These are phyloP conservation scores for Ganoderma sinense DNA, from an alignment of 1,284 basidiomycete genomes.

Conservation along the genomic window DNA sequence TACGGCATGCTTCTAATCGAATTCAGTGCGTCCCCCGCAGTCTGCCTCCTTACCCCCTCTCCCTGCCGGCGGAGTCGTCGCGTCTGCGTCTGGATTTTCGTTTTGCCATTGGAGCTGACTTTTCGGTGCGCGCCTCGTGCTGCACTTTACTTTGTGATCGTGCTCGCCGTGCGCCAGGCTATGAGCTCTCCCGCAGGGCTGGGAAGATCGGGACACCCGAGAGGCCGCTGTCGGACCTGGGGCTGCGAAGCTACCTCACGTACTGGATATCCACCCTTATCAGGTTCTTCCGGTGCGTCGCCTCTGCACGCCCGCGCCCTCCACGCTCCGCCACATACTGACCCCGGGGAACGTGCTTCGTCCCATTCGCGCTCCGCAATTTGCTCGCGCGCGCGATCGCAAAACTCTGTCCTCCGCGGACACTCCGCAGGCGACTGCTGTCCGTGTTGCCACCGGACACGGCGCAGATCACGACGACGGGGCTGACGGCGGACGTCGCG, in stretches of 20 bases:
- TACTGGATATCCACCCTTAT: conserved; percentile 92
- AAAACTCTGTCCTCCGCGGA: conserved; percentile 4
- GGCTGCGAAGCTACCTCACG: conserved; percentile 89
- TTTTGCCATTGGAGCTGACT: conserved; percentile 6
- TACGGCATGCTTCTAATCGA: conserved; percentile 98
- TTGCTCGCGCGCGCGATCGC: background rate
- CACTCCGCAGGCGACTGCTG: conserved; percentile 56
- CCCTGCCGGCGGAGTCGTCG: conserved; percentile 3
- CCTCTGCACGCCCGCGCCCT: background rate
- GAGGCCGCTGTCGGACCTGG: conserved; percentile 93
- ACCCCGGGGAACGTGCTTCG: conserved; percentile 6
- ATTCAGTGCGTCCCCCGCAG: conserved; percentile 76
- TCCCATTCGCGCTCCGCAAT: background rate
- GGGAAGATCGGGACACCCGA: conserved; percentile 92
- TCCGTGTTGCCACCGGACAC: conserved; percentile 64
- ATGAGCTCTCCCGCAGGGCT: conserved; percentile 86
- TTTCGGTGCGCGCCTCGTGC: background rate
- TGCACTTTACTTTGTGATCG: background rate
- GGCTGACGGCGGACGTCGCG: conserved; percentile 49
- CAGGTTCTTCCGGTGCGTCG: conserved; percentile 76
- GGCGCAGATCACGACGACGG: conserved; percentile 49
- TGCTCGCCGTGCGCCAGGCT: conserved; percentile 59
- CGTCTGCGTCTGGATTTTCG: background rate
- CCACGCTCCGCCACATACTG: conserved; percentile 4
- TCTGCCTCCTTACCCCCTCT: background rate